A percentile compares a stretch with the other conserved stretches of the same genome.
These are phyloP conservation scores for Ottelia alismoides DNA, from an alignment of 106 monocot species.

Conservation along the genomic window DNA sequence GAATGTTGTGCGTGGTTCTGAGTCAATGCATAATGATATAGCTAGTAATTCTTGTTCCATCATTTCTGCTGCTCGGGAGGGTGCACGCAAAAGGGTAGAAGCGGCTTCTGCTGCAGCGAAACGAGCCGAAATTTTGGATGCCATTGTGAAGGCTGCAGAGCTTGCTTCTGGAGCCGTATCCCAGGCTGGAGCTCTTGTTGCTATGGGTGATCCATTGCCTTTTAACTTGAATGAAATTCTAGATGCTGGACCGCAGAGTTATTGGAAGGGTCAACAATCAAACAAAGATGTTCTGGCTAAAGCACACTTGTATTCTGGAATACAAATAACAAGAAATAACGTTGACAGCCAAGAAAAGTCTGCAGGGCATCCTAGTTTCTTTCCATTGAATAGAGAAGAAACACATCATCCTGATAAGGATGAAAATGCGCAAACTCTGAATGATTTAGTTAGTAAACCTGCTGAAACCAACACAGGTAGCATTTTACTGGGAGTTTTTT, in stretches of 20 bases:
- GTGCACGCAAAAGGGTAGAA: conserved; percentile 58
- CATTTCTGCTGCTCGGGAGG: conserved; percentile 62
- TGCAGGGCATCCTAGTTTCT: no score
- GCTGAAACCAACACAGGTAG: conserved; percentile 21
- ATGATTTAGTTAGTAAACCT: conserved; percentile 10
- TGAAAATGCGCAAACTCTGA: conserved; percentile 1
- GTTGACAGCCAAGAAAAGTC: conserved; percentile 2
- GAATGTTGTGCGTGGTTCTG: conserved; percentile 29
- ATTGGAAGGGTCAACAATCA: conserved; percentile 47
- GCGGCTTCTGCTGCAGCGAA: conserved; percentile 73
- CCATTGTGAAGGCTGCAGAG: conserved; percentile 90
- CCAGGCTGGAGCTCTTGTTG: conserved; percentile 66
- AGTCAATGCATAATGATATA: conserved; percentile 43
- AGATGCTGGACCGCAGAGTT: conserved; percentile 66
- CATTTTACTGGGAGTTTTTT: no score
- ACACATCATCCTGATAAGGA: conserved; percentile 10
- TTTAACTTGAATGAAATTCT: conserved; percentile 44
- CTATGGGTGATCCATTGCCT: conserved; percentile 94
- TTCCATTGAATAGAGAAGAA: conserved; percentile 10
- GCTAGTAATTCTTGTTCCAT: conserved; percentile 30
- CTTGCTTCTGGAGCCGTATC: conserved; percentile 86
- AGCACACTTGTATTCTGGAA: no score
- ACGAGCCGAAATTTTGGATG: conserved; percentile 86
- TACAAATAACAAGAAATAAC: conserved; percentile 3
- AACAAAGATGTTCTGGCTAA: no score